Evolutionary conservation across 1,284 basidiomycete genomes (phyloP).

Genomic region (Heliocybe sulcata): DNA sequence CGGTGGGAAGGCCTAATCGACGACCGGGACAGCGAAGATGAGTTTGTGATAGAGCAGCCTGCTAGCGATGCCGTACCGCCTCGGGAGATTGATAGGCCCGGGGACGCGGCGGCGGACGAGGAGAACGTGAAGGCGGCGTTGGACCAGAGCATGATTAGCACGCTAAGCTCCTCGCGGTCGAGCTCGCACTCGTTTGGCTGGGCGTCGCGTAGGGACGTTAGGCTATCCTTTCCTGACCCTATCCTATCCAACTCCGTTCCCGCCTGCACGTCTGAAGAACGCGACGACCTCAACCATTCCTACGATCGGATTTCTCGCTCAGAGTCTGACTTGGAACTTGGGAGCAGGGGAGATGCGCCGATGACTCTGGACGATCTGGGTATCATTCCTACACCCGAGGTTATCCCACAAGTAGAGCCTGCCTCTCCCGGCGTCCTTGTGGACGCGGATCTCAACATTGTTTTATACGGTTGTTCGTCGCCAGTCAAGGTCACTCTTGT

Average conservation of each 20-base stretch:
- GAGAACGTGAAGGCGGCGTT: constrained; percentile 60
- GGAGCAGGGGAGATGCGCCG: constrained; percentile 6
- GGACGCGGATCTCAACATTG: constrained; percentile 43
- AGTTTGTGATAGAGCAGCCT: constrained; percentile 18
- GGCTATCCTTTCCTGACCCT: constrained; percentile 72
- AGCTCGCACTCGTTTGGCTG: constrained; percentile 48
- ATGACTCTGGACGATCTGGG: constrained; percentile 29
- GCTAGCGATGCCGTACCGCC: constrained; percentile 14
- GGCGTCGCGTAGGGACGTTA: constrained; percentile 36
- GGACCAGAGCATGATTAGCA: constrained; percentile 74
- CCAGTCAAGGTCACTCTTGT: constrained; percentile 51
- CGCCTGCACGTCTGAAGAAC: constrained; percentile 9
- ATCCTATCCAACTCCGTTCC: constrained; percentile 45
- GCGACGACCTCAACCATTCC: constrained; percentile 45
- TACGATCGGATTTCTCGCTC: constrained; percentile 38
- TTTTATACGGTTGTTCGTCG: constrained; percentile 54
- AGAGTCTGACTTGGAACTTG: constrained; percentile 15
- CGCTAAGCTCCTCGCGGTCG: constrained; percentile 61
- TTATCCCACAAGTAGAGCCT: constrained; percentile 21
- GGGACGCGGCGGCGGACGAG: constrained; percentile 42
- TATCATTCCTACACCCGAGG: constrained; percentile 28
- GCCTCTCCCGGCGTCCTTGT: constrained; percentile 11
- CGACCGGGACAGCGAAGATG: constrained; percentile 42
- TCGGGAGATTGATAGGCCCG: constrained; percentile 16
- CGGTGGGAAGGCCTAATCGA: constrained; percentile 70